Evolutionary conservation across 2,329 filamentous ascomycete species (phyloP).

Genomic region (Boeremia lycopersici): DNA sequence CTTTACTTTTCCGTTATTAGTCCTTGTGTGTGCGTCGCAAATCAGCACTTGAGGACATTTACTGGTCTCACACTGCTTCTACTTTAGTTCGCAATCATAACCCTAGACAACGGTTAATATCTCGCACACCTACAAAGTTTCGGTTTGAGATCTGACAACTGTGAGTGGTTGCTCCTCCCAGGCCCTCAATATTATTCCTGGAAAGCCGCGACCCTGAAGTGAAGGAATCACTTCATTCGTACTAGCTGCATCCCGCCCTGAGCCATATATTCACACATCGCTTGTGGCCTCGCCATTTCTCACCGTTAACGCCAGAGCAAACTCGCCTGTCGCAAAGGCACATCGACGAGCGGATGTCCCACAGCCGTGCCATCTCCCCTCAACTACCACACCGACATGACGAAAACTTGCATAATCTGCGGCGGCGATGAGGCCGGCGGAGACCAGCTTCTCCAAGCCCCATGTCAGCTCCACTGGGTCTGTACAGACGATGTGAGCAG

Average conservation of each 20-base stretch:
- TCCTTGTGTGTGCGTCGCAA: not conserved
- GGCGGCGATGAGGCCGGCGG: constrained; percentile 25
- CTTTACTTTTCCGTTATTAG: not conserved
- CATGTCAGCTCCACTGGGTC: constrained; percentile 32
- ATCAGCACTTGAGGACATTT: too few species aligned
- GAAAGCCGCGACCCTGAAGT: not conserved
- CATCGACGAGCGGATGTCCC: not conserved
- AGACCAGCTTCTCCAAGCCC: constrained; percentile 24
- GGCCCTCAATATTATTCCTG: not conserved
- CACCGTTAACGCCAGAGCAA: not conserved
- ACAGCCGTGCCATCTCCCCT: not conserved
- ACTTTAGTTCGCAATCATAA: not conserved
- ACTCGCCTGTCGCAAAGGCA: not conserved
- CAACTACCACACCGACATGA: constrained; percentile 2
- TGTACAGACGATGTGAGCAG: constrained; percentile 30
- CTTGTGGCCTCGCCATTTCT: not conserved
- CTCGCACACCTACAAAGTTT: not conserved
- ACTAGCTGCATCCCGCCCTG: not conserved
- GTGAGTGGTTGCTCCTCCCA: not conserved
- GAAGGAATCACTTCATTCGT: not conserved
- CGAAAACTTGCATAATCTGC: constrained; percentile 32
- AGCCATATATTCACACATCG: not conserved
- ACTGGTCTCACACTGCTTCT: not conserved
- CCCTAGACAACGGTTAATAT: too few species aligned
- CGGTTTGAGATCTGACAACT: not conserved